These are phyloP conservation scores for Yarrowia galli DNA, from an alignment of 1,139 yeast genomes.

Conservation along the genomic window DNA sequence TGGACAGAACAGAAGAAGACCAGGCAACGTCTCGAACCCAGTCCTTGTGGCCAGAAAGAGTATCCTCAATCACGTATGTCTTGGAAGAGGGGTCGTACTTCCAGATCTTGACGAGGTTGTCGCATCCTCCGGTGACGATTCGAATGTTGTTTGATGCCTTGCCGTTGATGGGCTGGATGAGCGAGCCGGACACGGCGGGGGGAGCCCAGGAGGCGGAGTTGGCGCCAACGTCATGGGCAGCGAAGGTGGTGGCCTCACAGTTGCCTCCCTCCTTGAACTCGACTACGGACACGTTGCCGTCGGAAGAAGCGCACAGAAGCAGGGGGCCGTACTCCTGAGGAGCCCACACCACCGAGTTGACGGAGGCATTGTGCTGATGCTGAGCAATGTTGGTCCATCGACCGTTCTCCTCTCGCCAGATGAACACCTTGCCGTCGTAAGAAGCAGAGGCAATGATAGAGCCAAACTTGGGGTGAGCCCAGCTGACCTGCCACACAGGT, in stretches of 20 bases:
- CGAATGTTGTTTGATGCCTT: constrained; percentile 57
- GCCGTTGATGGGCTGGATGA: constrained; percentile 44
- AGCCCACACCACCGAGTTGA: constrained; percentile 95
- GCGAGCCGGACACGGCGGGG: constrained; percentile 53
- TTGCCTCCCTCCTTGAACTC: constrained; percentile 93
- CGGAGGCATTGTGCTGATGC: constrained; percentile 92
- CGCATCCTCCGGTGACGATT: constrained; percentile 95
- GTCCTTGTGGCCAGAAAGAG: constrained; percentile 88
- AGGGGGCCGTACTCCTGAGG: constrained; percentile 97
- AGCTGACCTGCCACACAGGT: constrained; percentile 98
- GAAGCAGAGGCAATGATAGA: constrained; percentile 93
- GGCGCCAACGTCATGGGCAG: constrained; percentile 92
- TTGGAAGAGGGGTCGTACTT: constrained; percentile 63
- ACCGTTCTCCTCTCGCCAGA: constrained; percentile 94
- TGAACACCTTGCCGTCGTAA: constrained; percentile 90
- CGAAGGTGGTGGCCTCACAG: constrained; percentile 66
- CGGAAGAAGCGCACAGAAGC: constrained; percentile 88
- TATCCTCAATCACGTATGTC: constrained; percentile 74
- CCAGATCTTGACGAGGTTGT: constrained; percentile 94
- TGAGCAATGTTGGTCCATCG: constrained; percentile 90
- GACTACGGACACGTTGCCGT: constrained; percentile 88
- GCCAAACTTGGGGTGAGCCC: constrained; percentile 99
- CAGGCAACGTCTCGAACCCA: constrained; percentile 99
- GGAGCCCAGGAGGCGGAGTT: constrained; percentile 98
- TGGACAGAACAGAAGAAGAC: constrained; percentile 90